Conservation (phyloP, 2,329 filamentous ascomycete species). For the Xylaria sp. region DNA sequence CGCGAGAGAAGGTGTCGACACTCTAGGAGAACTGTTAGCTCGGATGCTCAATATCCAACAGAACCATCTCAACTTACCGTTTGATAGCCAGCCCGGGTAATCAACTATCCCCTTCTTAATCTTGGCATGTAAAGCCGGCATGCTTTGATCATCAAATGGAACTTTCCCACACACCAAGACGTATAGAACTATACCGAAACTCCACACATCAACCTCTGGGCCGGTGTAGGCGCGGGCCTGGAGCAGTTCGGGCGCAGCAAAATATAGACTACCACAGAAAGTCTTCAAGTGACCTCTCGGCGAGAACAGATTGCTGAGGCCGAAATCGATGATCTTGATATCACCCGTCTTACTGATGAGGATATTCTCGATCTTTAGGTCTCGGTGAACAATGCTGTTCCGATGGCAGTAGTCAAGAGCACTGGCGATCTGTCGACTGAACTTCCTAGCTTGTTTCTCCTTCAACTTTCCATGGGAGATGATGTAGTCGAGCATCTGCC, state of each 20-base stretch:
- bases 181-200: conserved; percentile 97
- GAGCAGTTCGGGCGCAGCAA: conserved; percentile 92
- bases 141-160: conserved; percentile 98
- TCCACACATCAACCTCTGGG: conserved; percentile 98
- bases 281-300: conserved; percentile 89
- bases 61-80: conserved; percentile 67
- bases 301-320: conserved; percentile 93
- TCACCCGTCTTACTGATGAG: conserved; percentile 98
- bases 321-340: conserved; percentile 99
- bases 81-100: conserved; percentile 92
- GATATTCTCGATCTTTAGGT: conserved; percentile 99
- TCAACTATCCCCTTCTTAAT: conserved; percentile 98
- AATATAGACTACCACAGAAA: conserved; percentile 97
- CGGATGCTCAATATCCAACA: conserved; percentile 20
- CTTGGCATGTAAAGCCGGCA: conserved; percentile 97
- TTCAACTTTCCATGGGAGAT: conserved; percentile 97
- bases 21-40: conserved; percentile 68
- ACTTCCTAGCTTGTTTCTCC: conserved; percentile 98
- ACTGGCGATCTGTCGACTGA: conserved; percentile 95
- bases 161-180: conserved; percentile 98
- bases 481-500: conserved; percentile 99
- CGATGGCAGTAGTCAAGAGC: conserved; percentile 97
- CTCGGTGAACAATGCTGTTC: conserved; percentile 97
- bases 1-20: conserved; percentile 91
- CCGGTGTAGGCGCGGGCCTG: conserved; percentile 95